phyloP scores from a whole-genome alignment of 352 stramenopile species.

The Phytopythium kandeliae region DNA sequence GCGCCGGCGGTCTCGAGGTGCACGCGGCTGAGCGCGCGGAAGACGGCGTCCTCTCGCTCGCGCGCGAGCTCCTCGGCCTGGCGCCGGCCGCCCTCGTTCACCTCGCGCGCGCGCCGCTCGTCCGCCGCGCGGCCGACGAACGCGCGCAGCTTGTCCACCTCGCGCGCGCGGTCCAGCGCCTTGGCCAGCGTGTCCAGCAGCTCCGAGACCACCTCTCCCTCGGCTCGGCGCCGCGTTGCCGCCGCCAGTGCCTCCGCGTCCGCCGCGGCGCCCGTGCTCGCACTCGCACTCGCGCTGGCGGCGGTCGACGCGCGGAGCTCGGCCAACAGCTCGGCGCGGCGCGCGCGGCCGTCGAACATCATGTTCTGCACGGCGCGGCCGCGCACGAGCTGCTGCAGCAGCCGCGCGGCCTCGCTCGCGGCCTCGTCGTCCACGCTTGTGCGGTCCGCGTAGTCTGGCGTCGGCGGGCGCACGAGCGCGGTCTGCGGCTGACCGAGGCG shows the following conservation, averaged over 20 bases:
- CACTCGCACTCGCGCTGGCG: too few species aligned
- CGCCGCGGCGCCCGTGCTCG: constrained; percentile 3
- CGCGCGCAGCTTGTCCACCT: constrained; percentile 70
- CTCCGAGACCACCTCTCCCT: constrained; percentile 84
- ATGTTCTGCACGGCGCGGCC: constrained; percentile 91
- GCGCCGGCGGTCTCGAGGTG: constrained; percentile 75
- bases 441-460: constrained; percentile 68
- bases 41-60: constrained; percentile 83
- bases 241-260: constrained; percentile 41
- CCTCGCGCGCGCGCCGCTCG: constrained; percentile 66
- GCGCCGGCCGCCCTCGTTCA: constrained; percentile 80
- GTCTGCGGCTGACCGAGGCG: constrained; percentile 39
- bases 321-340: constrained; percentile 80
- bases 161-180: constrained; percentile 72
- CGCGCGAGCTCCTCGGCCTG: constrained; percentile 84
- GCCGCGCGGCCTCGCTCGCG: constrained; percentile 52
- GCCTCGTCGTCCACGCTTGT: constrained; percentile 34
- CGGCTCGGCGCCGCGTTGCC: constrained; percentile 58
- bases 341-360: constrained; percentile 91
- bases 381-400: constrained; percentile 87
- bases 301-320: constrained; percentile 55
- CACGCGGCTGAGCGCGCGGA: constrained; percentile 61
- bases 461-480: constrained; percentile 64
- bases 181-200: constrained; percentile 89
- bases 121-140: constrained; percentile 70